These are phyloP conservation scores for Mallotus japonicus DNA, from an alignment of 441 rosid species.

Conservation along the genomic window DNA sequence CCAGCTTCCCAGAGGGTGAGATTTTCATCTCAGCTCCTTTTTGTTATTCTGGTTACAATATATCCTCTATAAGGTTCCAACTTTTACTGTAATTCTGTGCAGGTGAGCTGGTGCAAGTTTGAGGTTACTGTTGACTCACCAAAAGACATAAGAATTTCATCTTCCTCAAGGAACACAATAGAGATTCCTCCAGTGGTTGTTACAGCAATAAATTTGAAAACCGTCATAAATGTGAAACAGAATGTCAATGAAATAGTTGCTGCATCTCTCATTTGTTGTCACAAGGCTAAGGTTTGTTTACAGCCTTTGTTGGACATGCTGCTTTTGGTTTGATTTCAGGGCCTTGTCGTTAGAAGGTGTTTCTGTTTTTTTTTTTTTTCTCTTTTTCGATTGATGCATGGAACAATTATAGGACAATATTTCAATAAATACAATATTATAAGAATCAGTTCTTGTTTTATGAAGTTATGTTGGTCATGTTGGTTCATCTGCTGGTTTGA, in stretches of 20 bases:
- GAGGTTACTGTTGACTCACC: constrained; percentile 73
- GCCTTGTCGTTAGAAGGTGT: constrained; percentile 11
- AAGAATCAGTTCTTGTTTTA: constrained; percentile 1
- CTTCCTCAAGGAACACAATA: constrained; percentile 44
- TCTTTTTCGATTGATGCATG: constrained; percentile 12
- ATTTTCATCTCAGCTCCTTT: constrained; percentile 20
- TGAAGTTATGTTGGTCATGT: neutral
- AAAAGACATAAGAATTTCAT: constrained; percentile 53
- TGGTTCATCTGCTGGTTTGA: too few species aligned
- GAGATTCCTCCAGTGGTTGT: constrained; percentile 87
- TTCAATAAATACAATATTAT: neutral
- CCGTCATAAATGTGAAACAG: constrained; percentile 75
- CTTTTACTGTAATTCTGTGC: constrained; percentile 29
- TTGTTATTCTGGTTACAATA: constrained; percentile 15
- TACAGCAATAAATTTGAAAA: constrained; percentile 90
- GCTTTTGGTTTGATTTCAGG: constrained; percentile 15
- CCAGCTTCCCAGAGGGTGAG: constrained; percentile 76
- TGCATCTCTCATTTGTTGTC: constrained; percentile 89
- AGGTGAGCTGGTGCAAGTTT: constrained; percentile 99
- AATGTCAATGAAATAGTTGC: constrained; percentile 83
- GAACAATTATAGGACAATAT: neutral
- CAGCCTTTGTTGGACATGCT: constrained; percentile 17
- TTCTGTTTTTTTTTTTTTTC: neutral
- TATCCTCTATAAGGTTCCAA: constrained; percentile 11
- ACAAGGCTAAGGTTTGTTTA: constrained; percentile 83